Base-by-base conservation (phyloP, 371 early-diverging fungal genomes). In the Aphelidium insulamus region DNA sequence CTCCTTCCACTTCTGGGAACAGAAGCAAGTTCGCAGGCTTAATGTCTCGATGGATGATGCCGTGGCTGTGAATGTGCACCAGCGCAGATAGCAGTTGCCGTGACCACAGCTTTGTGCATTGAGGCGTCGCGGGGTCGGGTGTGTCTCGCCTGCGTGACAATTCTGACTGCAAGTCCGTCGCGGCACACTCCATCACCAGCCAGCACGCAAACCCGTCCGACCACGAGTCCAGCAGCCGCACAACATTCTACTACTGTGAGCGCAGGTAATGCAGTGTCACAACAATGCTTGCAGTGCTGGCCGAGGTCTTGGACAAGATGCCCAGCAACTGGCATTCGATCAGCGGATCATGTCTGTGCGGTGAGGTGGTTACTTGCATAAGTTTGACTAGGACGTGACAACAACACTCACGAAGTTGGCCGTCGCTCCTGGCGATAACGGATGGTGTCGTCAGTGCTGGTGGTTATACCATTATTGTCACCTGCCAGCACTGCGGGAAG, bases 51-150 rank as follows among this genome's bases (percentile, higher is more conserved):
- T 52, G 62, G 54, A 60, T 54, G 37, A 62, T 60, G 20, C 36
- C 31, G 36, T 53, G 45, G 14, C 41, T 32, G 38, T 65, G 65
- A 30, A 56, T 54, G 39, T 54, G 57, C 2, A 45, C 47, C 18
- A 64, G 39, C 17, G 62, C 65, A 31, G 47, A 39, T 14, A 62
- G 41, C 15, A 65, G 38, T 60, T 58, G 57, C 12, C 46, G 30
- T 53, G 55, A 54, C 46, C 55, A 59, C 6, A 58, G 52, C 36
- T 64, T 64, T 36, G 34, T 64, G 61, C 6, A 51, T 41, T 23
- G 47, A 52, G 1, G 57, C 50, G 14, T 59, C 3, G 12, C 17
- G 4, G 39, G 14, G 52, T 50, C n/a, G 40, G 36, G 5, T 22
- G 19, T 14, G 31, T 28, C 17, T 26, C 21, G 18, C 32, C 11